phyloP scores from a whole-genome alignment of 768 basidiomycete species.

The Boletus barrowsii region DNA sequence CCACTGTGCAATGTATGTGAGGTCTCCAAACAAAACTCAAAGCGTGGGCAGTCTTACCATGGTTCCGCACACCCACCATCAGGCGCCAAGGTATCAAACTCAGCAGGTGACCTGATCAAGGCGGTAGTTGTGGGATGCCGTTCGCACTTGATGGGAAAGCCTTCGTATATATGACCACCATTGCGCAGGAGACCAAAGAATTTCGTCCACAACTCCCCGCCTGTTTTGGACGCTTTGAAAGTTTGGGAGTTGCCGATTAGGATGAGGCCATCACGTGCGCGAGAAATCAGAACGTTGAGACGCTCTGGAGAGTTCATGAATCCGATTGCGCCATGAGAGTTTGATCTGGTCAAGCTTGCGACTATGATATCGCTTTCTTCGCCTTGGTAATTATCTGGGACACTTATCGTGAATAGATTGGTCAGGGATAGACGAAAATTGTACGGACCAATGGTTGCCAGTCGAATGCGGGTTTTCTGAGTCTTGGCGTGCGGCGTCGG shows the following conservation, averaged over 20 bases:
- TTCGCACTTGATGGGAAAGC: constrained; percentile 58
- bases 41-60: constrained; percentile 43
- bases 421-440: not conserved
- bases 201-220: constrained; percentile 47
- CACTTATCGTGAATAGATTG: not conserved
- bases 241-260: constrained; percentile 65
- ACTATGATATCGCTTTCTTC: constrained; percentile 73
- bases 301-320: constrained; percentile 72
- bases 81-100: constrained; percentile 52
- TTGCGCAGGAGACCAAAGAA: constrained; percentile 45
- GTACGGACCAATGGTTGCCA: constrained; percentile 62
- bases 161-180: constrained; percentile 50
- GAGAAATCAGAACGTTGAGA: constrained; percentile 67
- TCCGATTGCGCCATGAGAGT: constrained; percentile 53
- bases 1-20: constrained; percentile 36
- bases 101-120: constrained; percentile 38
- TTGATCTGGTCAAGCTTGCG: constrained; percentile 59
- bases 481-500: constrained; percentile 32
- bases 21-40: not conserved
- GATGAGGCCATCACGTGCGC: constrained; percentile 62
- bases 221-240: constrained; percentile 51
- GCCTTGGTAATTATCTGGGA: constrained; percentile 70
- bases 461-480: constrained; percentile 45
- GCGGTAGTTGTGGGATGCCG: constrained; percentile 45
- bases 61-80: constrained; percentile 61